Evolutionary conservation across 805 yeast genomes (phyloP).

Genomic region (Starmerella bombi): DNA sequence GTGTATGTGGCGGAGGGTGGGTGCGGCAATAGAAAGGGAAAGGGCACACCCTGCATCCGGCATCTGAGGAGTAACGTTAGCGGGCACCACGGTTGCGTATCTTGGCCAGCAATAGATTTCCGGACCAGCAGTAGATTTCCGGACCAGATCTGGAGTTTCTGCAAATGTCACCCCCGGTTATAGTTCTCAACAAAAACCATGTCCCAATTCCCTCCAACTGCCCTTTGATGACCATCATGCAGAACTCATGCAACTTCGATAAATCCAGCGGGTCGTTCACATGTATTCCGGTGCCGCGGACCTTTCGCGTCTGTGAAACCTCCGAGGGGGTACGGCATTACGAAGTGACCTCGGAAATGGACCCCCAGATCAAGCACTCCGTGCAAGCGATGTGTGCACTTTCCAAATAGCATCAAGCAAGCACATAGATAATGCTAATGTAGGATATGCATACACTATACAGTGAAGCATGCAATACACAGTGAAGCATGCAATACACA

Average conservation of each 20-base stretch:
- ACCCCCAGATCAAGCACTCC: background rate
- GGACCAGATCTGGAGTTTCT: too few relatives aligned
- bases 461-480: too few relatives aligned
- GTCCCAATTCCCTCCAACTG: constrained; percentile 11
- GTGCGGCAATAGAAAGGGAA: too few relatives aligned
- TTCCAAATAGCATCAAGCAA: too few relatives aligned
- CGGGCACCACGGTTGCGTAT: too few relatives aligned
- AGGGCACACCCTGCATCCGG: too few relatives aligned
- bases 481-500: too few relatives aligned
- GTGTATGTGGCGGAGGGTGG: background rate
- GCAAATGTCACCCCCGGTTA: constrained; percentile 18
- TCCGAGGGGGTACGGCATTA: constrained; percentile 7
- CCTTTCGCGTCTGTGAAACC: constrained; percentile 11
- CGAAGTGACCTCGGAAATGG: constrained; percentile 8
- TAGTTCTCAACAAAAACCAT: constrained; percentile 7
- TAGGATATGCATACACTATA: too few relatives aligned
- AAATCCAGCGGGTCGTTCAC: background rate
- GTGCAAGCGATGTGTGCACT: constrained; percentile 7
- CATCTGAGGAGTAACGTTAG: too few relatives aligned
- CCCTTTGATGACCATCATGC: constrained; percentile 11
- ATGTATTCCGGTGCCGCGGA: constrained; percentile 11
- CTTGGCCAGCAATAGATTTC: too few relatives aligned
- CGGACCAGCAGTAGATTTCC: background rate
- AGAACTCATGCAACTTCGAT: constrained; percentile 14
- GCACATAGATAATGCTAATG: too few relatives aligned